Base-by-base conservation (phyloP, 163 green algal species). In the Dunaliella salina region DNA sequence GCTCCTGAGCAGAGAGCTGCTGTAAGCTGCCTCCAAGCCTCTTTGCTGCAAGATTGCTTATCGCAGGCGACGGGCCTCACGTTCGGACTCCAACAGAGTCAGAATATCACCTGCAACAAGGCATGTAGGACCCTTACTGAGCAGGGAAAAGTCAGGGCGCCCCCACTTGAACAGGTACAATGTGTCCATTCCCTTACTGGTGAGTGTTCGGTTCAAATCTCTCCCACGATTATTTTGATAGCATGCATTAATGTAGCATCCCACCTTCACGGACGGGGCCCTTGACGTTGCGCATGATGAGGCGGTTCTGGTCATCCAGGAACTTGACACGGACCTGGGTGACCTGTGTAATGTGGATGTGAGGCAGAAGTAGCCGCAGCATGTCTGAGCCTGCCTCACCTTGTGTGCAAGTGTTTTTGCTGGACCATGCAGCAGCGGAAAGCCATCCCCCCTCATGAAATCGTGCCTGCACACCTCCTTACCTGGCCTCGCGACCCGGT, bases 261-360 rank as follows among this genome's bases (percentile, higher is more conserved):
- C 92, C 89, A 97, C 97, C 97, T 91, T 99, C 96, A 33, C 97
- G 94, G 30, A 99, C 97, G 85, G 97, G 97, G 81, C 97, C 97
- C 95, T 99, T 99, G 40, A 99, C 97, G 90, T 99, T 99, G 82
- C 97, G 92, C 97, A 99, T 99, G 92, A 99, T 99, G 63, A 98
- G 92, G 78, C 97, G 95, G 91, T 98, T 96, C 91, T 98, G 87
- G 91, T 99, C 97, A 87, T 99, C 96, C 87, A 99, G 88, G 91
- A 99, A 99, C 93, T 98, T 99, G 17, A 99, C 97, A 87, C 97
- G 96, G 22, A 99, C 97, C 92, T 99, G 97, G 80, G 97, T 99
- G 26, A 99, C 96, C 96, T 98, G 91, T 83, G 83, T n/a, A 13
- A 57, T 34, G 75, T 33, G 30, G 34, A n/a, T 46, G 34, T 45